Evolutionary conservation across 257 asterid species (phyloP).

Genomic region (Salvia miltiorrhiza): DNA sequence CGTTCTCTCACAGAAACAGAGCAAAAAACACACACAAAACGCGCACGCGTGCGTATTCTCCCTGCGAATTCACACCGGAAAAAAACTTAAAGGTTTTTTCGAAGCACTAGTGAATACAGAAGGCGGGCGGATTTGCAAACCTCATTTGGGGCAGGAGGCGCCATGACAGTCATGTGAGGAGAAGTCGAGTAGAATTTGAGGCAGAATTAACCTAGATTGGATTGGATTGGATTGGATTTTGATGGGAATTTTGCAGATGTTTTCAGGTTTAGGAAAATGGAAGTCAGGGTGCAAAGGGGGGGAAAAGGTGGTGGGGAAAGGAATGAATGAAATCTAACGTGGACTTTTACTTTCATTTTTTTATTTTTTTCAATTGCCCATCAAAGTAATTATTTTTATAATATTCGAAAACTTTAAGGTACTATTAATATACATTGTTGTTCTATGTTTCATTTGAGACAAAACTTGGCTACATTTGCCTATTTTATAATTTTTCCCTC

Average conservation of each 20-base stretch:
- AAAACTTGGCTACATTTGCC: too few species aligned
- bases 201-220: neutral
- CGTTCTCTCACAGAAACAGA: constrained; percentile 1
- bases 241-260: neutral
- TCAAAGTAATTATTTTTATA: neutral
- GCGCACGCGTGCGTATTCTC: neutral
- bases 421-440: too few species aligned
- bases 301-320: constrained; percentile 31
- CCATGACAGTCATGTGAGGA: constrained; percentile 25
- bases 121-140: constrained; percentile 15
- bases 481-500: too few species aligned
- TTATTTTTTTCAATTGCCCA: neutral
- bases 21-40: neutral
- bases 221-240: constrained; percentile 15
- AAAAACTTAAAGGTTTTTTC: constrained; percentile 2
- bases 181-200: neutral
- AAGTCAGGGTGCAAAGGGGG: constrained; percentile 19
- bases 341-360: constrained; percentile 3
- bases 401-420: neutral
- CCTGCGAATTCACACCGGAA: neutral
- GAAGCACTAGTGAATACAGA: constrained; percentile 5
- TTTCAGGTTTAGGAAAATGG: constrained; percentile 21
- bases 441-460: neutral
- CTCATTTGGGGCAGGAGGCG: constrained; percentile 35
- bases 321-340: neutral